Conservation (phyloP, 164 flowering plant species). For the Annona cherimola region DNA sequence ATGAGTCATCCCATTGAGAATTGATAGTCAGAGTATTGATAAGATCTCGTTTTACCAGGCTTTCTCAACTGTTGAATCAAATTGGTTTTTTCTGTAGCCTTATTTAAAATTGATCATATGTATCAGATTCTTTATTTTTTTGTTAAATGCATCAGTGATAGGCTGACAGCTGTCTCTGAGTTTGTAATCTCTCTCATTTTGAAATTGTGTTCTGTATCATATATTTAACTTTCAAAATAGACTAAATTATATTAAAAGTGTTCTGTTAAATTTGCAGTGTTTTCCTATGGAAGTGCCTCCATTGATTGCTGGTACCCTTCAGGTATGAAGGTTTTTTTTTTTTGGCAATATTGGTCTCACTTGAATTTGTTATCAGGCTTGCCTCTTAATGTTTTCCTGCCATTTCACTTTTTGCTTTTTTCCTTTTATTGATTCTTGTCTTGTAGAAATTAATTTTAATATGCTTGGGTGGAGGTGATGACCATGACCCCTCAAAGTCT, state of each 20-base stretch:
- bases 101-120: background rate
- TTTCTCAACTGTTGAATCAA: background rate
- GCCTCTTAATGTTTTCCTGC: background rate
- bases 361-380: background rate
- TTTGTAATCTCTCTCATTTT: background rate
- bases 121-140: background rate
- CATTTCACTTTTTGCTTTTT: background rate
- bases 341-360: background rate
- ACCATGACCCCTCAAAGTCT: conserved; percentile 69
- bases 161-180: background rate
- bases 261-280: conserved; percentile 45
- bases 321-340: conserved; percentile 37
- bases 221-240: background rate
- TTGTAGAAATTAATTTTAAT: conserved; percentile 66
- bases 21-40: background rate
- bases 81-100: background rate
- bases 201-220: background rate
- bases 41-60: background rate
- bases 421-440: conserved; percentile 4
- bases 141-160: background rate
- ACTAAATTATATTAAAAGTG: background rate
- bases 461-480: conserved; percentile 87
- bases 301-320: conserved; percentile 63
- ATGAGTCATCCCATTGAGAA: background rate
- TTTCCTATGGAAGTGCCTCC: conserved; percentile 78